These are phyloP conservation scores for Ophiostoma ips DNA, from an alignment of 2,329 filamentous ascomycete genomes.

Conservation along the genomic window DNA sequence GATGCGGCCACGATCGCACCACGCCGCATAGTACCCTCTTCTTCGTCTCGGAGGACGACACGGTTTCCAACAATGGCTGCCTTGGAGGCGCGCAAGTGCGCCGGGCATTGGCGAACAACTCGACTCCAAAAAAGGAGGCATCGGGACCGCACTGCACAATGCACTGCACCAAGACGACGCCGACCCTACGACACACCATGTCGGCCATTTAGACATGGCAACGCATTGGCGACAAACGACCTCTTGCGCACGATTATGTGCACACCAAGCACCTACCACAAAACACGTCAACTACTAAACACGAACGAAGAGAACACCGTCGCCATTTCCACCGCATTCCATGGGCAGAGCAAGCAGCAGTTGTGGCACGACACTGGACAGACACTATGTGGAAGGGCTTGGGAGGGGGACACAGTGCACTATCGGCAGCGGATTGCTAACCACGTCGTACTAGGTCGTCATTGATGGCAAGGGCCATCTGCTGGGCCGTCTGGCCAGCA, in stretches of 20 bases:
- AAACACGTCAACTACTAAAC: too few relatives aligned
- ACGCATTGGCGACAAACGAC: too few relatives aligned
- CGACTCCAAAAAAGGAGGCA: not conserved
- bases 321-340: too few relatives aligned
- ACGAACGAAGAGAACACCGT: too few relatives aligned
- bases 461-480: slow-evolving; percentile 99
- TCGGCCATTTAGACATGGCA: too few relatives aligned
- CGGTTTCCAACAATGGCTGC: not conserved
- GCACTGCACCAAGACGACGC: too few relatives aligned
- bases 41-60: not conserved
- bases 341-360: too few relatives aligned
- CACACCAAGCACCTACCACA: too few relatives aligned
- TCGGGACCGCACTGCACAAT: too few relatives aligned
- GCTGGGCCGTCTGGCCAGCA: slow-evolving; percentile 95
- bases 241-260: too few relatives aligned
- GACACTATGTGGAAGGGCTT: too few relatives aligned
- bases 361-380: not conserved
- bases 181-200: too few relatives aligned
- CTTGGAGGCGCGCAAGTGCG: not conserved
- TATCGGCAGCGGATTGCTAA: slow-evolving; percentile 6
- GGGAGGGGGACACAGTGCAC: not conserved
- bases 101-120: not conserved
- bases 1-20: not conserved
- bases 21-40: not conserved
- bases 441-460: slow-evolving; percentile 55